Percentiles rank a stretch among this genome's conserved stretches.
phyloP scores from a whole-genome alignment of 2,329 filamentous ascomycete genomes.

The Apiospora aurea region DNA sequence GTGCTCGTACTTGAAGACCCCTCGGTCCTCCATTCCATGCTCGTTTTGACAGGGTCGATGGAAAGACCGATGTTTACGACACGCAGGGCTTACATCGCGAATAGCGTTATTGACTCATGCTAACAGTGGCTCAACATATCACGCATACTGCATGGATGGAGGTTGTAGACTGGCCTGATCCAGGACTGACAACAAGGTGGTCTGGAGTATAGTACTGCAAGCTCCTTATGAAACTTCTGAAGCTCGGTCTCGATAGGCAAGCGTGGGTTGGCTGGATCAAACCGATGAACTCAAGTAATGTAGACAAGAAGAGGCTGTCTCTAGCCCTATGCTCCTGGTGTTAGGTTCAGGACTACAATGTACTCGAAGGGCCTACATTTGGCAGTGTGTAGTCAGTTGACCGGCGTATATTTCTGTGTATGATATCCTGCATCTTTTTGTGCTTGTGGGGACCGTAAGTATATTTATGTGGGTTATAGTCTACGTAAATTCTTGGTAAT shows the following conservation, averaged over 20 bases:
- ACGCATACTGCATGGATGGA: constrained; percentile 75
- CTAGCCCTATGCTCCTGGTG: background rate
- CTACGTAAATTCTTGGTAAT: background rate
- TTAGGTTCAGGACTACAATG: background rate
- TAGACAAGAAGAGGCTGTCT: constrained; percentile 50
- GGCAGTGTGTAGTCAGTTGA: background rate
- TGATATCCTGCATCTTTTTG: background rate
- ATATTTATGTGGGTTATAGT: too few relatives aligned
- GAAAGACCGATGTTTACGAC: background rate
- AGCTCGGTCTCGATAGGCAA: background rate
- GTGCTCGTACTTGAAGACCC: background rate
- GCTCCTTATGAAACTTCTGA: background rate
- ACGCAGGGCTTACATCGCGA: background rate
- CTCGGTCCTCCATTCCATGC: background rate
- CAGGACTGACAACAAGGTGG: constrained; percentile 25
- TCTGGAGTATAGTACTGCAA: background rate
- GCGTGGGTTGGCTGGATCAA: constrained; percentile 67
- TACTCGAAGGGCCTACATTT: background rate
- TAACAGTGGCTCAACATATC: constrained; percentile 58
- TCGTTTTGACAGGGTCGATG: background rate
- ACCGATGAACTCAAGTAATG: constrained; percentile 62
- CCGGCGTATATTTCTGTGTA: too few relatives aligned
- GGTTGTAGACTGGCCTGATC: constrained; percentile 69
- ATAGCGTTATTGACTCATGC: constrained; percentile 37
- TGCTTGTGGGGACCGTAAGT: background rate